Percentiles rank a stretch among this genome's conserved stretches.
Evolutionary conservation across 2,329 filamentous ascomycete genomes (phyloP).

Genomic region (Pseudogymnoascus sp.): DNA sequence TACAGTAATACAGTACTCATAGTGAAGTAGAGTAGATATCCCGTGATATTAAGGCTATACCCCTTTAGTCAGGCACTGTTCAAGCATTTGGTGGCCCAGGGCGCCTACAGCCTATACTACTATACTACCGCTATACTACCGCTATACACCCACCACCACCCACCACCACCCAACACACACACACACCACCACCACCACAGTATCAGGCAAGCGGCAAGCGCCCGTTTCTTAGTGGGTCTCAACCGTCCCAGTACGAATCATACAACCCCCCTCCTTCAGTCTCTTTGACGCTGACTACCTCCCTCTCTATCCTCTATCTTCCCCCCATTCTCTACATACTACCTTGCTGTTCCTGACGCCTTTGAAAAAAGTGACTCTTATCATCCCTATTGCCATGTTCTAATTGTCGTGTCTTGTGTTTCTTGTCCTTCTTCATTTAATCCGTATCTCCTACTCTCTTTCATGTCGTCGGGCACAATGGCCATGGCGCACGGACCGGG

Average conservation of each 20-base stretch:
- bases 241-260: not conserved
- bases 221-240: conserved; percentile 8
- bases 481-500: conserved; percentile 9
- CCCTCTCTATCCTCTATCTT: not conserved
- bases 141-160: too few species aligned
- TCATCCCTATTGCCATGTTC: not conserved
- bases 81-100: not conserved
- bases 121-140: too few species aligned
- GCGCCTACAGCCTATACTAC: not conserved
- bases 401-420: not conserved
- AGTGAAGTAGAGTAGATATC: not conserved
- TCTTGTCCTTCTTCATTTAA: not conserved
- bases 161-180: too few species aligned
- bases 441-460: not conserved
- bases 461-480: conserved; percentile 7
- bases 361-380: not conserved
- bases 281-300: not conserved
- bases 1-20: not conserved
- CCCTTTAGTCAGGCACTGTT: not conserved
- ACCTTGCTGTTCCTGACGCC: not conserved
- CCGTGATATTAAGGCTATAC: not conserved
- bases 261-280: not conserved
- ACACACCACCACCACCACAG: too few species aligned
- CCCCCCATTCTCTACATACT: not conserved
- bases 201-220: conserved; percentile 1